Base-by-base conservation (phyloP, 495 filamentous ascomycete genomes). In the Mycothermus thermophilus region DNA sequence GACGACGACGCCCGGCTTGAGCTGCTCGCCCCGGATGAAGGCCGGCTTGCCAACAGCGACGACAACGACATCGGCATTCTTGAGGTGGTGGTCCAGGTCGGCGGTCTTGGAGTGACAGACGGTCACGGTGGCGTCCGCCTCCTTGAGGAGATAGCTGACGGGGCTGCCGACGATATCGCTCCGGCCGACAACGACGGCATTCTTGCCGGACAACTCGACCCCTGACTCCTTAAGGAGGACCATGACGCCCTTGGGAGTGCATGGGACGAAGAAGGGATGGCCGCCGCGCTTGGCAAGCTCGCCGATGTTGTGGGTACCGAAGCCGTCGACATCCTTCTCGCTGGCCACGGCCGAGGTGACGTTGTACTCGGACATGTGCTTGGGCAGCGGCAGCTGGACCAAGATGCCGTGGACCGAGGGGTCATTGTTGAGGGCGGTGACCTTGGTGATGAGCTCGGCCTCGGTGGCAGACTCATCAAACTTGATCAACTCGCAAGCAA, bases 151-250 rank as follows among this genome's bases (percentile, higher is more conserved):
- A 49, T 92, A 90, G 60, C 88, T 94, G 48, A 94, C 86, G 8
- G 90, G 90, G 53, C 83, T 93, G 43, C 90, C 90, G 13, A 97
- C 90, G 43, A 96, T 96, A 47, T 97, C 90, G 54, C 86, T 94
- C 13, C 90, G 77, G 21, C 90, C 90, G 21, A 97, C 64, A 7
- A 97, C 92, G 0, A 96, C 88, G 9, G 88, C 92, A 47, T 86
- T 79, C 71, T 95, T 96, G 24, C 90, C 92, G 2, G 63, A 69
- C 9, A 88, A 64, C 30, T 92, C 70, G 9, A 96, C 78, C 13
- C 84, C 87, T 34, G 79, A 75, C 48, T 87, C 83, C 48, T 80
- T 52, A 26, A 97, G 65, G 41, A 97, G 70, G 24, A 82, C 81
- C 85, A 96, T 96, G 38, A 96, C 82, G 41, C 90, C 90, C 62